Conservation (phyloP, 768 basidiomycete species). For the Rhodotorula sphaerocarpa region DNA sequence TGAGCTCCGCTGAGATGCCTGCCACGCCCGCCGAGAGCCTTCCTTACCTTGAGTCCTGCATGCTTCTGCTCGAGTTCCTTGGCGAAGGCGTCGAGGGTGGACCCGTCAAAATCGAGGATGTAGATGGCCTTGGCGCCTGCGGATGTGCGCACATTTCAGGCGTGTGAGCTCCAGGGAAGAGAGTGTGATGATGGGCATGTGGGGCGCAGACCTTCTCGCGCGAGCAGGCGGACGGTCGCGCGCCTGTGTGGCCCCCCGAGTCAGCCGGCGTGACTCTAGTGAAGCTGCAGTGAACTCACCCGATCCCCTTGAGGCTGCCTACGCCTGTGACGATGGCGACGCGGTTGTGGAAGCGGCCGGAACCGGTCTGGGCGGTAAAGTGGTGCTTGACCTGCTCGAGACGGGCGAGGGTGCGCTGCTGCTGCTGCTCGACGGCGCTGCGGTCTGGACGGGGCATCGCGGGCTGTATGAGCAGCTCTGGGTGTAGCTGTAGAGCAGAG, state of each 20-base stretch:
- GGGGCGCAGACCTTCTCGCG: slow-evolving; percentile 62
- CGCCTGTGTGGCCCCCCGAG: slow-evolving; percentile 19
- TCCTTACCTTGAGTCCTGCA: slow-evolving; percentile 74
- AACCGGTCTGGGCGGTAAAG: slow-evolving; percentile 52
- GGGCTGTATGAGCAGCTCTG: no score
- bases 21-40: no score
- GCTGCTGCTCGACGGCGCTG: slow-evolving; percentile 4
- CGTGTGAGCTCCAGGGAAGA: no score
- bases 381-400: slow-evolving; percentile 63
- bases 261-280: not conserved
- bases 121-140: slow-evolving; percentile 70
- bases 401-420: slow-evolving; percentile 56
- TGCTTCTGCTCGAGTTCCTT: slow-evolving; percentile 59
- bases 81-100: slow-evolving; percentile 64
- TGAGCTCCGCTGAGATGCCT: not conserved
- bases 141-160: no score
- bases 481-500: no score
- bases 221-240: slow-evolving; percentile 53
- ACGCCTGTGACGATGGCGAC: slow-evolving; percentile 84
- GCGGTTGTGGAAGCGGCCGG: slow-evolving; percentile 59
- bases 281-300: slow-evolving; percentile 50
- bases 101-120: slow-evolving; percentile 61
- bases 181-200: slow-evolving; percentile 14
- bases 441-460: no score
- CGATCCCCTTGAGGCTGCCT: slow-evolving; percentile 78